Percentiles rank a stretch among this genome's conserved stretches.
Conservation (phyloP, 768 basidiomycete species). For the Macrolepiota albuminosa region DNA sequence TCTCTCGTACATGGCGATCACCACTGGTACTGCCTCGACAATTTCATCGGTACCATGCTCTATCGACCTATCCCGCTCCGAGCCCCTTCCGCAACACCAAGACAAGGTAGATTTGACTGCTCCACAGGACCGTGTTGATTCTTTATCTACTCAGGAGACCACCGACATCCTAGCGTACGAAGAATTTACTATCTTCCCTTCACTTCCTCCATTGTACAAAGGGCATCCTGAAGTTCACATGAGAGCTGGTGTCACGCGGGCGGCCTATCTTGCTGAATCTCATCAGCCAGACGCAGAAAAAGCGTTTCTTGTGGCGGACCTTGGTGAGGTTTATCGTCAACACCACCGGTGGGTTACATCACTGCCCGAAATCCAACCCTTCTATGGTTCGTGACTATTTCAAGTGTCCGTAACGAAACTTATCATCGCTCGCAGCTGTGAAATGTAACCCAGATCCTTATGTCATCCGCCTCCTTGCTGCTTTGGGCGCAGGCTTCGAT, state of each 20-base stretch:
- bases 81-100: neutral
- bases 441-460: constrained; percentile 99
- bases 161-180: constrained; percentile 18
- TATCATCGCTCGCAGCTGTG: constrained; percentile 56
- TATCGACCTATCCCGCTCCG: neutral
- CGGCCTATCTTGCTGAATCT: constrained; percentile 45
- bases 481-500: constrained; percentile 91
- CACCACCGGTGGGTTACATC: constrained; percentile 75
- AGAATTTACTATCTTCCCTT: constrained; percentile 47
- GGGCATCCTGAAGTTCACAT: constrained; percentile 75
- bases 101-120: constrained; percentile 51
- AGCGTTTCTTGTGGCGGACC: constrained; percentile 95
- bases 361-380: constrained; percentile 83
- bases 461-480: constrained; percentile 83
- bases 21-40: neutral
- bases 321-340: constrained; percentile 81
- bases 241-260: constrained; percentile 67
- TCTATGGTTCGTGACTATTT: constrained; percentile 68
- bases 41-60: neutral
- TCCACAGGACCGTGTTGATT: constrained; percentile 21
- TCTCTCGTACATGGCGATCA: neutral
- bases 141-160: constrained; percentile 48
- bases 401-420: neutral
- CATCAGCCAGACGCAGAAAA: constrained; percentile 75
- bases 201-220: constrained; percentile 61